Percentiles rank a stretch among this genome's conserved stretches.
Conservation (phyloP, 2,329 filamentous ascomycete species). For the Beauveria sp. region DNA sequence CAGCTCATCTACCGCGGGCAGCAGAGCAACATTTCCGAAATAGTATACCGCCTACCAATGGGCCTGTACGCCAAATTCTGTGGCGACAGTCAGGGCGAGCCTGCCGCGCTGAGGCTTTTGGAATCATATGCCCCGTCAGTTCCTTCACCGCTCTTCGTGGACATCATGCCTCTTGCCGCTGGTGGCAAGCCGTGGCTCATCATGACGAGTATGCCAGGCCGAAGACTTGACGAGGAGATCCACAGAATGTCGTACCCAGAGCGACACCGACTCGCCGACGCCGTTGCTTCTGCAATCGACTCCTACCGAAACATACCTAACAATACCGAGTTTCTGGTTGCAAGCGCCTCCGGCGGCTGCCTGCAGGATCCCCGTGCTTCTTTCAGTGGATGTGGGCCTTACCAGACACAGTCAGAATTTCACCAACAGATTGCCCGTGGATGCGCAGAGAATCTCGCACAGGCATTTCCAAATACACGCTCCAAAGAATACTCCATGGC, state of each 20-base stretch:
- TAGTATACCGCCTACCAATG: background rate
- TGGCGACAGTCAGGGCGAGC: background rate
- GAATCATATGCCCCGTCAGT: background rate
- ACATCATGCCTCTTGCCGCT: background rate
- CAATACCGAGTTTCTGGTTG: conserved; percentile 22
- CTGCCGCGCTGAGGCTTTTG: background rate
- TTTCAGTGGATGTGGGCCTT: conserved; percentile 19
- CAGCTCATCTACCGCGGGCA: conserved; percentile 1
- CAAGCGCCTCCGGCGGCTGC: conserved; percentile 22
- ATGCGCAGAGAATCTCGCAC: conserved; percentile 22
- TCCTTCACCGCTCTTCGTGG: background rate
- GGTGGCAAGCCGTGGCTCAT: background rate
- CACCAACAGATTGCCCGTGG: conserved; percentile 20
- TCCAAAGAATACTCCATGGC: conserved; percentile 20
- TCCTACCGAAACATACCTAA: conserved; percentile 6
- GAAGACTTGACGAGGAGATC: conserved; percentile 16
- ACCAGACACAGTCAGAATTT: conserved; percentile 25
- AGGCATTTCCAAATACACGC: background rate
- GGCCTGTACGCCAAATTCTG: conserved; percentile 4
- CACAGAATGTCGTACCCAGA: background rate
- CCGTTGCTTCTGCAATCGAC: background rate
- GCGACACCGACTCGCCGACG: background rate
- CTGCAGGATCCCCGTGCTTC: conserved; percentile 20
- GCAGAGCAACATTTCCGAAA: background rate
- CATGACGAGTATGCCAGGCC: background rate